Evolutionary conservation across 345 rosid genomes (phyloP).

Genomic region (Rubroshorea leprosula): DNA sequence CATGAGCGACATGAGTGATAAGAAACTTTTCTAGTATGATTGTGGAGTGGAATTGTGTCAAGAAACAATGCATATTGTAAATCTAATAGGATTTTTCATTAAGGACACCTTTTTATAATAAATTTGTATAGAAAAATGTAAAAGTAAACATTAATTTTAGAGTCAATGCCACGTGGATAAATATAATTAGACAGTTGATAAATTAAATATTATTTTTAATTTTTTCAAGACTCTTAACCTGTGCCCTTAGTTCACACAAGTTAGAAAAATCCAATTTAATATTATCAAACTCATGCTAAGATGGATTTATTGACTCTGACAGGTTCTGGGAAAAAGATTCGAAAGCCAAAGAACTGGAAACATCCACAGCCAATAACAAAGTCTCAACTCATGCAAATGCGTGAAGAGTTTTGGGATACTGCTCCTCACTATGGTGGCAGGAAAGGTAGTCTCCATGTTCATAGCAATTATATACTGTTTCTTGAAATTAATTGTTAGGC

Average conservation of each 20-base stretch:
- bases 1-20: too few relatives aligned
- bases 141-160: too few relatives aligned
- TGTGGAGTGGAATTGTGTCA: too few relatives aligned
- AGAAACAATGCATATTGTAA: too few relatives aligned
- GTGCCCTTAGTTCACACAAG: neutral
- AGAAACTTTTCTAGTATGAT: too few relatives aligned
- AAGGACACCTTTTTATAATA: too few relatives aligned
- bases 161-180: too few relatives aligned
- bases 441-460: conserved; percentile 43
- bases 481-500: conserved; percentile 5
- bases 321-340: conserved; percentile 62
- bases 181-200: neutral
- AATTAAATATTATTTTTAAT: too few relatives aligned
- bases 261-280: neutral
- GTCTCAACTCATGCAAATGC: conserved; percentile 67
- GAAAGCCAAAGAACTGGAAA: conserved; percentile 90
- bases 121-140: too few relatives aligned
- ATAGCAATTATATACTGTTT: neutral
- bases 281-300: neutral
- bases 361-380: conserved; percentile 77
- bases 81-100: too few relatives aligned
- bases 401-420: conserved; percentile 96
- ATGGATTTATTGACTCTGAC: conserved; percentile 1
- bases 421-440: conserved; percentile 94
- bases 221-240: too few relatives aligned